phyloP scores from a whole-genome alignment of 306 rosid genomes.

The Pyrus communis region DNA sequence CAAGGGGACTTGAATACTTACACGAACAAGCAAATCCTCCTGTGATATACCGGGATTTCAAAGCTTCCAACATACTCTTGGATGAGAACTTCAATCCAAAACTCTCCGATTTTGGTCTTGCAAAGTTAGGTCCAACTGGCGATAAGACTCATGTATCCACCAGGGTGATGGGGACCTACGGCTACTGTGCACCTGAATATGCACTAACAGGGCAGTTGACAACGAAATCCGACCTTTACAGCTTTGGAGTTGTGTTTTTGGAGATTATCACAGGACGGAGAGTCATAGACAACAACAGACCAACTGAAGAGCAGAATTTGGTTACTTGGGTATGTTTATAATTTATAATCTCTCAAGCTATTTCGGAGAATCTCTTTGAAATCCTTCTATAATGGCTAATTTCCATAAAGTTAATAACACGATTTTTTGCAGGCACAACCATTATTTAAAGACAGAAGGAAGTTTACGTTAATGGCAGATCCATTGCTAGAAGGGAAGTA shows the following conservation, averaged over 20 bases:
- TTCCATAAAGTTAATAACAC: not conserved
- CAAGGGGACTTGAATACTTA: constrained; percentile 77
- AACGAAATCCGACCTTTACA: constrained; percentile 72
- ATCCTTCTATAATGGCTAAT: not conserved
- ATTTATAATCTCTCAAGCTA: not conserved
- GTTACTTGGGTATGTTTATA: constrained; percentile 61
- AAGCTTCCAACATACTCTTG: constrained; percentile 76
- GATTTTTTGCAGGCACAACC: constrained; percentile 67
- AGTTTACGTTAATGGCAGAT: constrained; percentile 50
- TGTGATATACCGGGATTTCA: constrained; percentile 84
- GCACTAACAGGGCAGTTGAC: constrained; percentile 75
- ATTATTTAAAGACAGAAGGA: constrained; percentile 61
- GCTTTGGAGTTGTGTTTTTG: constrained; percentile 81
- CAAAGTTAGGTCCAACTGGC: constrained; percentile 89
- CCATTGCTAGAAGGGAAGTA: constrained; percentile 57
- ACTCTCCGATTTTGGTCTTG: constrained; percentile 89
- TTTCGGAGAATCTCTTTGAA: not conserved
- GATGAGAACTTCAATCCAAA: constrained; percentile 75
- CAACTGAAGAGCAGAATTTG: constrained; percentile 60
- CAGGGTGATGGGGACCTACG: constrained; percentile 97
- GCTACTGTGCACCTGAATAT: constrained; percentile 96
- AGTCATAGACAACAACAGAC: constrained; percentile 63
- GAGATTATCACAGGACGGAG: constrained; percentile 88
- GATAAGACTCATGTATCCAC: constrained; percentile 84
- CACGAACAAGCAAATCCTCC: constrained; percentile 81